Conservation (phyloP, 2,329 filamentous ascomycete genomes). For the Tolypocladium pustulatum region DNA sequence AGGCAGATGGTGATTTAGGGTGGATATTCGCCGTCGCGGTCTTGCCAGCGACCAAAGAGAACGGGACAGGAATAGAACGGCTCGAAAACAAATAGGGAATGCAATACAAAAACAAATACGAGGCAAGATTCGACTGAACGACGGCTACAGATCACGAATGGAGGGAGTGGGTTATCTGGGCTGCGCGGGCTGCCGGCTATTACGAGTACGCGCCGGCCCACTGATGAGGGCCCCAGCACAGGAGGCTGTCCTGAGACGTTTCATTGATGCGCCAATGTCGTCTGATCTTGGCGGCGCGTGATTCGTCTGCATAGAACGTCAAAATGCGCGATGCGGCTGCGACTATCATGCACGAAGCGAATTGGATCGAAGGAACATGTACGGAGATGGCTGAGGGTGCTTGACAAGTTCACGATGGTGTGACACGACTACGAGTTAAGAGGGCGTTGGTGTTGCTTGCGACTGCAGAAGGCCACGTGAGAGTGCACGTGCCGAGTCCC, state of each 20-base stretch:
- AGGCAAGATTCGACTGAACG: not conserved
- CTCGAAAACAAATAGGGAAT: not conserved
- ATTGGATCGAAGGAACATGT: too few relatives aligned
- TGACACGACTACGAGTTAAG: too few relatives aligned
- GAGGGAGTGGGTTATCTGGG: not conserved
- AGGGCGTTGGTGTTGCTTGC: not conserved
- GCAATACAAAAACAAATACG: not conserved
- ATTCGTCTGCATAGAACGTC: not conserved
- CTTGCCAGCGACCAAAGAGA: not conserved
- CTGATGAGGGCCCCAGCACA: not conserved
- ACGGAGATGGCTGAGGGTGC: not conserved
- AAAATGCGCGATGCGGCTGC: not conserved
- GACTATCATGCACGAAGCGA: not conserved
- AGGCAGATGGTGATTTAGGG: not conserved
- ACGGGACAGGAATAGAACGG: not conserved
- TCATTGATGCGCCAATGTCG: slow-evolving; percentile 3
- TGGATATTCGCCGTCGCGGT: not conserved
- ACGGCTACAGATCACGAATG: not conserved
- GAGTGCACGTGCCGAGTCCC: not conserved
- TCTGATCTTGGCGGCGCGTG: not conserved
- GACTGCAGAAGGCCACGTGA: not conserved
- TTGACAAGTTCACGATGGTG: not conserved
- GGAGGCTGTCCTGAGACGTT: slow-evolving; percentile 9
- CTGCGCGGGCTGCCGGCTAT: not conserved
- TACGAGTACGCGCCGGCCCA: not conserved